These are phyloP conservation scores for Exophiala oligosperma DNA, from an alignment of 2,329 filamentous ascomycete species.

Conservation along the genomic window DNA sequence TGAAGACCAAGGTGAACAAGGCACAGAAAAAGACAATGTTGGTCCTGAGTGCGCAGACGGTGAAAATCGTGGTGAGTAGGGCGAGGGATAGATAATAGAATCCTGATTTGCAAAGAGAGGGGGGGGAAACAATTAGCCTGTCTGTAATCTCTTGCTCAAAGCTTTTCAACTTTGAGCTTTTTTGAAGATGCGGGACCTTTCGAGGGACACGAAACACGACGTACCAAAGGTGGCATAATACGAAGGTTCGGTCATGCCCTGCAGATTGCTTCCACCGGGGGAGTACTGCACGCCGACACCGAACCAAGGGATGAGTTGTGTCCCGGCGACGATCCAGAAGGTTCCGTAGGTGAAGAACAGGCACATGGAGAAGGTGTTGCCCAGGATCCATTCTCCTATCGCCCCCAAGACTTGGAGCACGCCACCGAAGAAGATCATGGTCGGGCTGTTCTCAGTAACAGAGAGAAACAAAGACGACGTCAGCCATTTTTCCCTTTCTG, in stretches of 20 bases:
- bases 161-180: no score
- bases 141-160: not conserved
- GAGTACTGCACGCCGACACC: slow-evolving; percentile 10
- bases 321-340: slow-evolving; percentile 49
- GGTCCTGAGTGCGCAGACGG: slow-evolving; percentile 57
- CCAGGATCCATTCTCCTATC: slow-evolving; percentile 35
- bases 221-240: slow-evolving; percentile 18
- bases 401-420: slow-evolving; percentile 33
- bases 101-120: not conserved
- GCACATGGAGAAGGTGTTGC: slow-evolving; percentile 55
- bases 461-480: no score
- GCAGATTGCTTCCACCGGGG: slow-evolving; percentile 1
- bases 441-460: slow-evolving; percentile 34
- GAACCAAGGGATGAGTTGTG: slow-evolving; percentile 11
- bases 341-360: slow-evolving; percentile 49
- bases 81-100: slow-evolving; percentile 16
- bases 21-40: slow-evolving; percentile 64
- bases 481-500: no score
- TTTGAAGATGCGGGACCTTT: no score
- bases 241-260: slow-evolving; percentile 8
- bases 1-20: slow-evolving; percentile 14
- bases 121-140: not conserved
- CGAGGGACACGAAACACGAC: not conserved
- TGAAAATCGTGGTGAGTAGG: slow-evolving; percentile 11
- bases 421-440: slow-evolving; percentile 35